Conservation (phyloP, 1,284 basidiomycete species). For the Ganoderma leucocontextum region DNA sequence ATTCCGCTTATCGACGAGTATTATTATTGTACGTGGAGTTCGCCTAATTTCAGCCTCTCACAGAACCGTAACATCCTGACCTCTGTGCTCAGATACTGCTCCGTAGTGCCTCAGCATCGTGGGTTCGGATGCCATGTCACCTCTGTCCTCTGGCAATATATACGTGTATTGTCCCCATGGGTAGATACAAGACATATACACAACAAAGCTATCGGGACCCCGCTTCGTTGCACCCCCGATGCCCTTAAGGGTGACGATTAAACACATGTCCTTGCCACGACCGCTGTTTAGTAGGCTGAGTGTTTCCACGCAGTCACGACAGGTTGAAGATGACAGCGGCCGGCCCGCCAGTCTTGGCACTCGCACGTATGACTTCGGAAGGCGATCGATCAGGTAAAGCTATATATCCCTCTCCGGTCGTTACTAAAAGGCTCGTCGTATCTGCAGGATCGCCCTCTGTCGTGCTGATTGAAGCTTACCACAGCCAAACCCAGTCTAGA, state of each 20-base stretch:
- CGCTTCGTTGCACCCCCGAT: not conserved
- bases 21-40: constrained; percentile 84
- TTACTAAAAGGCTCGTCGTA: not conserved
- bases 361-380: constrained; percentile 7
- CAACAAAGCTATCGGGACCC: not conserved
- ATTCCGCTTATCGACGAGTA: constrained; percentile 94
- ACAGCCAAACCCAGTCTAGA: constrained; percentile 51
- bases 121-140: constrained; percentile 18
- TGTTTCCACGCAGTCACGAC: not conserved
- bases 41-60: not conserved
- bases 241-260: not conserved
- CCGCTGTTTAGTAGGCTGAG: not conserved
- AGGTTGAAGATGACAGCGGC: not conserved
- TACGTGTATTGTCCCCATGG: constrained; percentile 26
- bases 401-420: constrained; percentile 1
- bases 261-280: not conserved
- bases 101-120: constrained; percentile 39
- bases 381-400: constrained; percentile 13
- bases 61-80: constrained; percentile 2
- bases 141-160: constrained; percentile 25
- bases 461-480: constrained; percentile 2
- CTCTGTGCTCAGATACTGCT: constrained; percentile 45
- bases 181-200: not conserved
- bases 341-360: constrained; percentile 6
- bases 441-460: constrained; percentile 2